Base-by-base conservation (phyloP, 352 stramenopile species). In the Phytophthora hibernalis region DNA sequence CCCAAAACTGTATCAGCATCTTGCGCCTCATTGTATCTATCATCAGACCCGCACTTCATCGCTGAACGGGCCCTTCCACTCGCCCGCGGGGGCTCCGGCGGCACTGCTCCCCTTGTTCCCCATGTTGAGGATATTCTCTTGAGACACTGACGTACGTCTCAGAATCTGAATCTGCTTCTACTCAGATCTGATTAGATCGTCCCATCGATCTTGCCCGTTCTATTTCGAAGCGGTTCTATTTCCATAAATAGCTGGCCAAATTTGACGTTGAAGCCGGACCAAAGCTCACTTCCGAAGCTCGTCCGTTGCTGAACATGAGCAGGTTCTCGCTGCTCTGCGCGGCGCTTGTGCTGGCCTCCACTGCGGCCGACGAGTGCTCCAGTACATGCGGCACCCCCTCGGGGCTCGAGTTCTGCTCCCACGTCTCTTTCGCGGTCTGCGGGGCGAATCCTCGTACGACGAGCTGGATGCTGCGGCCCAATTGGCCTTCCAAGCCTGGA, bases 1-100 rank as follows among this genome's bases (percentile, higher is more conserved):
- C 9, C 12, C 1, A 66, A 10, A 24, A 13, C 1, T 30, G 1
- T 20, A 44, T 58, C 44, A 54, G 21, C 22, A 3, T 9, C 31
- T n/a, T 20, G 2, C 11, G 15, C n/a, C n/a, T 2, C 22, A 20
- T n/a, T 15, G 12, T 51, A 12, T 38, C 6, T 24, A 31, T 26
- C 52, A 20, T n/a, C 10, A 11, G 20, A 21, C 12, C 22, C 54
- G 9, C 24, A 92, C 87, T 49, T 87, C 67, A 54, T 95, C 87
- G 56, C 87, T 93, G 59, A 95, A 95, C 1, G 87, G 87, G 1
- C 87, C 87, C 71, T 92, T 93, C 85, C 85, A 91, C 52, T 83
- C 83, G 51, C 24, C 33, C 55, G 35, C 26, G 56, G 38, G 43
- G 30, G 21, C 59, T 43, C 26, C 12, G 15, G 42, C 26, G 28